Evolutionary conservation across 768 basidiomycete genomes (phyloP).

Genomic region (Suillus weaverae): DNA sequence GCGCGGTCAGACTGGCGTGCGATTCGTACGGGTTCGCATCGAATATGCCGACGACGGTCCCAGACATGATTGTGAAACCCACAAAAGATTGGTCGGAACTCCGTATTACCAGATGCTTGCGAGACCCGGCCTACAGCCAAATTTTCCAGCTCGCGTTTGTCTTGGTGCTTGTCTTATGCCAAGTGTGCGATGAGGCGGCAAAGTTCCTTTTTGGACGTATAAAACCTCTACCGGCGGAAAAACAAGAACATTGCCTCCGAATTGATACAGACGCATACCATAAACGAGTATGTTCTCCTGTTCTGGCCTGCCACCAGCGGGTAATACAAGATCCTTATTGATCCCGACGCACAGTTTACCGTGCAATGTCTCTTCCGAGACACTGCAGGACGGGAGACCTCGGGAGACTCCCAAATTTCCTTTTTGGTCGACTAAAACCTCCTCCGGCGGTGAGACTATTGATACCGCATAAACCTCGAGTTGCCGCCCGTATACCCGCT

Average conservation of each 20-base stretch:
- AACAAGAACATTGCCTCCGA: neutral
- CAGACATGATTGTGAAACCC: constrained; percentile 15
- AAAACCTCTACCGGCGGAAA: neutral
- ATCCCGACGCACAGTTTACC: neutral
- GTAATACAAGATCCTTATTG: neutral
- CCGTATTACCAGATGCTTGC: neutral
- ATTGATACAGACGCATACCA: neutral
- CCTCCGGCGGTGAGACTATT: neutral
- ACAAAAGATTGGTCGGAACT: neutral
- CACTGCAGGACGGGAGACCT: too few relatives aligned
- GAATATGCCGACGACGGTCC: constrained; percentile 46
- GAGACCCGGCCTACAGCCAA: neutral
- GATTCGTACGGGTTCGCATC: constrained; percentile 70
- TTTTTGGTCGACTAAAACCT: neutral
- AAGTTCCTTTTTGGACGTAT: neutral
- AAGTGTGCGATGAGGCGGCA: neutral
- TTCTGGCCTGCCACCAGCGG: neutral
- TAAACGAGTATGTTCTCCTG: neutral
- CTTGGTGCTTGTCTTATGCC: neutral
- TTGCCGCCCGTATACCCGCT: neutral
- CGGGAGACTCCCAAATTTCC: neutral
- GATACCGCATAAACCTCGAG: neutral
- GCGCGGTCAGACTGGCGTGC: constrained; percentile 61
- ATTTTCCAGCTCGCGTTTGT: neutral
- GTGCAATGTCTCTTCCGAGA: too few relatives aligned